phyloP scores from a whole-genome alignment of 176 grass and related monocot species.

The Carex pumila region DNA sequence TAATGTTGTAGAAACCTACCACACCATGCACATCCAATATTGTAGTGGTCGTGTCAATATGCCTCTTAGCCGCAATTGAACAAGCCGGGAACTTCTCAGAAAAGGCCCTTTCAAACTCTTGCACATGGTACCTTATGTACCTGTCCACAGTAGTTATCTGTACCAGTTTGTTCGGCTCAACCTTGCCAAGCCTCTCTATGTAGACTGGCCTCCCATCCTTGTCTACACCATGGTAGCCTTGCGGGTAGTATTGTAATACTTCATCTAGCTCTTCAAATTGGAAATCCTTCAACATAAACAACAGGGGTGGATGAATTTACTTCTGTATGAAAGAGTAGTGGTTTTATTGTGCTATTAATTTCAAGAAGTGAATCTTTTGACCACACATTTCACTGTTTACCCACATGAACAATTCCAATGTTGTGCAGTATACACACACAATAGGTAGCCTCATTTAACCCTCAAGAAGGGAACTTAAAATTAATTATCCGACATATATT shows the following conservation, averaged over 20 bases:
- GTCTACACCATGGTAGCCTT: slow-evolving; percentile 96
- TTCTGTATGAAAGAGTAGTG: not conserved
- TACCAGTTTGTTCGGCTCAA: slow-evolving; percentile 86
- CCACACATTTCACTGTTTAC: not conserved
- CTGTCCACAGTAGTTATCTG: slow-evolving; percentile 81
- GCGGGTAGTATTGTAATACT: slow-evolving; percentile 82
- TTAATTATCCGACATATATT: too few species aligned
- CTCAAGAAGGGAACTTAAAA: not conserved
- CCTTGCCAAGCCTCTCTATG: slow-evolving; percentile 92
- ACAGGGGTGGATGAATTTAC: not conserved
- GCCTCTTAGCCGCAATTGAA: slow-evolving; percentile 83
- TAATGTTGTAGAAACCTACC: slow-evolving; percentile 41
- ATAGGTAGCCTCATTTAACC: not conserved
- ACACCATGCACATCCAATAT: slow-evolving; percentile 98
- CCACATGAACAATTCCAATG: not conserved
- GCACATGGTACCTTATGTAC: slow-evolving; percentile 93
- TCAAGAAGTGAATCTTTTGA: not conserved
- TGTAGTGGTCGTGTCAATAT: slow-evolving; percentile 80
- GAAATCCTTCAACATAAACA: slow-evolving; percentile 65
- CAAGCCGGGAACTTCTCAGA: slow-evolving; percentile 89
- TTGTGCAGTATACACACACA: not conserved
- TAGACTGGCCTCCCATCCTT: slow-evolving; percentile 91
- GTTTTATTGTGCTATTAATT: not conserved
- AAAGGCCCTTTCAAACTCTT: slow-evolving; percentile 93
- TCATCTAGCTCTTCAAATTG: slow-evolving; percentile 92